Percentiles rank a stretch among this genome's conserved stretches.
Conservation (phyloP, 2,329 filamentous ascomycete genomes). For the Biscogniauxia marginata region DNA sequence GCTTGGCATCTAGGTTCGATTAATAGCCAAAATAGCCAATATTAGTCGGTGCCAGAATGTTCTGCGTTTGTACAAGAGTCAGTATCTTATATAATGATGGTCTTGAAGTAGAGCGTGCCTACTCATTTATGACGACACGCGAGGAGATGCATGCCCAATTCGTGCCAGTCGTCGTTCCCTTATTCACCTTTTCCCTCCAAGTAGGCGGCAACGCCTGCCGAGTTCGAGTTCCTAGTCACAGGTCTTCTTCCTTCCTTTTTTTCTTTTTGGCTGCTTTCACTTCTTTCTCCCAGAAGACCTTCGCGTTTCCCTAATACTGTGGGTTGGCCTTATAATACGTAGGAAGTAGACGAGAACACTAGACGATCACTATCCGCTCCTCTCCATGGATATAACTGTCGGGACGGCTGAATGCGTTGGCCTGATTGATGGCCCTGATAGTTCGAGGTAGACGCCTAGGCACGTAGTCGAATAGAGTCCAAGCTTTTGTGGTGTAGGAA, state of each 20-base stretch:
- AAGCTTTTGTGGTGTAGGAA: constrained; percentile 24
- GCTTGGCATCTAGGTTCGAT: neutral
- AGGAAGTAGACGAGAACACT: neutral
- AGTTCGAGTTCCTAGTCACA: neutral
- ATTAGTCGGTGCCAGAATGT: neutral
- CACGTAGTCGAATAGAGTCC: constrained; percentile 3
- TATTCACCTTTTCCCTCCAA: neutral
- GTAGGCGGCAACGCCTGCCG: neutral
- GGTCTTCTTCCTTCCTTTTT: neutral
- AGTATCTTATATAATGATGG: neutral
- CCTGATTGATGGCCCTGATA: neutral
- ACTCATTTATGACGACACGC: neutral
- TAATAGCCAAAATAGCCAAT: neutral
- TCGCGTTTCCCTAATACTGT: neutral
- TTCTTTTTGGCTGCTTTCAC: neutral
- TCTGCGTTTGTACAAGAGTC: neutral
- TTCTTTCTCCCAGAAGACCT: neutral
- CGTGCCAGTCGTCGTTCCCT: neutral
- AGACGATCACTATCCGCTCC: neutral
- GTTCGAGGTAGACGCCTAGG: constrained; percentile 2
- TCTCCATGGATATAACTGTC: neutral
- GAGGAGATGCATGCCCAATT: neutral
- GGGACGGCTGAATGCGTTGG: neutral
- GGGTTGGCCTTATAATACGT: neutral
- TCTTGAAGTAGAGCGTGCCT: neutral